These are phyloP conservation scores for Sclerotiophoma versabilis DNA, from an alignment of 2,329 filamentous ascomycete species.

Conservation along the genomic window DNA sequence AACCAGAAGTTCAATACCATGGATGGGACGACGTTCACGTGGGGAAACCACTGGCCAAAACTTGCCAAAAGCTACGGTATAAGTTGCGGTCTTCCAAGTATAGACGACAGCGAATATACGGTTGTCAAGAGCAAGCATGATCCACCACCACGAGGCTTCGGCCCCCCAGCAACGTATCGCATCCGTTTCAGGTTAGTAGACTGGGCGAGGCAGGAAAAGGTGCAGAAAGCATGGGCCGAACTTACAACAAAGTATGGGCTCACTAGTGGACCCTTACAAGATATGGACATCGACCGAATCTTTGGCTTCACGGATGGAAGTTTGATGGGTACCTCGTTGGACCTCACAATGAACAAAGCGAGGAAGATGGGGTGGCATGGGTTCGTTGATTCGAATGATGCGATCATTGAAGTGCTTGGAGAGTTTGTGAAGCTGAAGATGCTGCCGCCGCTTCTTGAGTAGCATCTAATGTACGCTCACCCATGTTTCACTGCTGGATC, in stretches of 20 bases:
- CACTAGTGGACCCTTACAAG: conserved; percentile 48
- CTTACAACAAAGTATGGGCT: conserved; percentile 54
- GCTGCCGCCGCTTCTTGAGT: conserved; percentile 44
- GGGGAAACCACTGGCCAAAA: conserved; percentile 58
- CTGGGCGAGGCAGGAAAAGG: conserved; percentile 56
- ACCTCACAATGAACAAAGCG: conserved; percentile 55
- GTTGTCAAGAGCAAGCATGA: conserved; percentile 33
- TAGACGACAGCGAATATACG: conserved; percentile 19
- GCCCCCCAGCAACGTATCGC: conserved; percentile 50
- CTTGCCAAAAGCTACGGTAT: conserved; percentile 56
- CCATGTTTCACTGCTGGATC: too few species aligned
- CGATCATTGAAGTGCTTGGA: conserved; percentile 51
- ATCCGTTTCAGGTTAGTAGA: conserved; percentile 53
- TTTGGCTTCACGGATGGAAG: conserved; percentile 57
- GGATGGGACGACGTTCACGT: conserved; percentile 56
- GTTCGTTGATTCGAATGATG: conserved; percentile 55
- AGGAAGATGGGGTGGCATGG: conserved; percentile 57
- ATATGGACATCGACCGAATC: conserved; percentile 53
- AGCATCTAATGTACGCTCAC: too few species aligned
- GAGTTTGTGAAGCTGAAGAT: conserved; percentile 55
- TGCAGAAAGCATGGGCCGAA: conserved; percentile 55
- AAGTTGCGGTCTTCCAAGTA: conserved; percentile 43
- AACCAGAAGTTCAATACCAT: conserved; percentile 60
- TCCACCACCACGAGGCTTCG: conserved; percentile 50
- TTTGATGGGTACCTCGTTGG: conserved; percentile 39